A percentile compares a stretch with the other conserved stretches of the same genome.
These are phyloP conservation scores for Beauveria caledonica DNA, from an alignment of 2,329 filamentous ascomycete genomes.

Conservation along the genomic window DNA sequence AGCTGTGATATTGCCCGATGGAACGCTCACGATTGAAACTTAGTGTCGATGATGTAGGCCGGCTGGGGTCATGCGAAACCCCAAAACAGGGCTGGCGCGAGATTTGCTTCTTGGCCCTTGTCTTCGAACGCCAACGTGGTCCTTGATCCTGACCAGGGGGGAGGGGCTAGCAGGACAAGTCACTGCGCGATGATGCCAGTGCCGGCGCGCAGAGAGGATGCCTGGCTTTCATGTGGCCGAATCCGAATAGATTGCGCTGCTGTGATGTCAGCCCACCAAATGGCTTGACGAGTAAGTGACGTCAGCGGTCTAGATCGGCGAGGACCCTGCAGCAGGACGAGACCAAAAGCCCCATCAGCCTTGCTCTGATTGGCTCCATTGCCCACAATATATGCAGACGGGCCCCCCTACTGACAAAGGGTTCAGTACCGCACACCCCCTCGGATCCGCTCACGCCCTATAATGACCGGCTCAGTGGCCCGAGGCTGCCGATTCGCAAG, in stretches of 20 bases:
- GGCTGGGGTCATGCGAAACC: not conserved
- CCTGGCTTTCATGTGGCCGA: not conserved
- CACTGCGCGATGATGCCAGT: conserved; percentile 9
- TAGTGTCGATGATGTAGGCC: conserved; percentile 1
- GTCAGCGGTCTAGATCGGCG: conserved; percentile 18
- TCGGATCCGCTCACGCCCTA: not conserved
- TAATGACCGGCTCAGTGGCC: no score
- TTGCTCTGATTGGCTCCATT: conserved; percentile 11
- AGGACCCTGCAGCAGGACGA: conserved; percentile 10
- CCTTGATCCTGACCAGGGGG: not conserved
- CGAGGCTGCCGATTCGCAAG: not conserved
- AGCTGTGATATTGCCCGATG: not conserved
- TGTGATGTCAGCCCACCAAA: conserved; percentile 20
- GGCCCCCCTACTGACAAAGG: not conserved
- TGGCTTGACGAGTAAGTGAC: conserved; percentile 17
- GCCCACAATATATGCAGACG: not conserved
- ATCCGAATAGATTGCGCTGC: conserved; percentile 1
- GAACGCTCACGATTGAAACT: not conserved
- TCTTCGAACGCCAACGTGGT: not conserved
- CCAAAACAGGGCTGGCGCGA: not conserved
- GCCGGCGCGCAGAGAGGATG: not conserved
- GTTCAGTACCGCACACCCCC: not conserved
- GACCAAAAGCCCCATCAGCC: not conserved
- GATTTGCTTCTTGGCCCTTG: not conserved
- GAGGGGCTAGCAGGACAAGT: conserved; percentile 2